A percentile compares a stretch with the other conserved stretches of the same genome.
Conservation (phyloP, 306 rosid genomes). For the Crotalaria pallida region DNA sequence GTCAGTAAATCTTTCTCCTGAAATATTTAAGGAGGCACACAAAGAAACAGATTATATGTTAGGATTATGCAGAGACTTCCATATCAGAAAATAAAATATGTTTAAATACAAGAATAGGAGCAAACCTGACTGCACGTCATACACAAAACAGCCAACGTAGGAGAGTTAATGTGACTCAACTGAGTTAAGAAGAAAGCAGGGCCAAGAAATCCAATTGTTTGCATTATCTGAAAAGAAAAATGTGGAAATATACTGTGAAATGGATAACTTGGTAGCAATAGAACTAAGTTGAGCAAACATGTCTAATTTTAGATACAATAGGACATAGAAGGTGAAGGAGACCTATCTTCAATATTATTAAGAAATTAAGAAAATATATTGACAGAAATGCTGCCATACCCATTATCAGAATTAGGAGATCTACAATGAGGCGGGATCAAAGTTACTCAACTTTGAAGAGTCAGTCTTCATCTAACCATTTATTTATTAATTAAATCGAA, state of each 20-base stretch:
- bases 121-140: constrained; percentile 98
- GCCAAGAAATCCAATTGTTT: constrained; percentile 94
- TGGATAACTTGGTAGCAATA: constrained; percentile 1
- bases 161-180: constrained; percentile 86
- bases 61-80: not conserved
- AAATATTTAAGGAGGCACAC: not conserved
- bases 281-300: not conserved
- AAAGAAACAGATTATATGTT: not conserved
- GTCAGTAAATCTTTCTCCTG: not conserved
- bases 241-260: not conserved
- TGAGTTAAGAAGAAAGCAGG: constrained; percentile 99
- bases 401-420: not conserved
- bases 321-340: not conserved
- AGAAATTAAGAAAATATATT: no score
- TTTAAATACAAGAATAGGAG: constrained; percentile 7
- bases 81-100: constrained; percentile 5
- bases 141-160: constrained; percentile 85
- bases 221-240: constrained; percentile 73
- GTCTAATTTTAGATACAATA: not conserved
- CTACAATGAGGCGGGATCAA: no score
- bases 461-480: no score
- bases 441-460: no score
- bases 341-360: not conserved
- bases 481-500: no score
- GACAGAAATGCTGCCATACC: not conserved